Evolutionary conservation across 805 yeast species (phyloP), one percentile per base, ranked within the genome.

Genomic region (Wickerhamomyces subpelliculosus): DNA sequence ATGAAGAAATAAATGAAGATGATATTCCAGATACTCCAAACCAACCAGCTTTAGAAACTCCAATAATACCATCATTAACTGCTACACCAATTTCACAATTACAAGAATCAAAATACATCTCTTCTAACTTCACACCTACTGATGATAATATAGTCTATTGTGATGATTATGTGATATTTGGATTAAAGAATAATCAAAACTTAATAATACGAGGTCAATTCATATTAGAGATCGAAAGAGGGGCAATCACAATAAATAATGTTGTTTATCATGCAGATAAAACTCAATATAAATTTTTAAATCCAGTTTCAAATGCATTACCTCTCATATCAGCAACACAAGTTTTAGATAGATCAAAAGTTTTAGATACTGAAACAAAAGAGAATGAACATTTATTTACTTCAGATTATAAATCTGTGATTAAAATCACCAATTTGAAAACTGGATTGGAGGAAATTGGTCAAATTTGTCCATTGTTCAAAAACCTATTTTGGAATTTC

Each of bases 161-260:
- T 8, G 55, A 56, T 4, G 49, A 57, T 6, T 52, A 58, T 34
- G 59, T 65, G 1, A 52, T 58, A 5, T 34, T 75, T 30, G 79
- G 75, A 0, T 58, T 77, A 25, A 67, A 64, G 37, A 44, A 54
- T 2, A 54, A 57, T 21, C 75, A 76, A 40, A 61, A 51, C 36
- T 41, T 77, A 3, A 46, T 73, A 28, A 38, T 77, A 1, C 58
- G 61, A 38, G 83, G 84, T 1, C 75, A 68, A 41, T 75, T 64
- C 44, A 47, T 33, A 4, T 35, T 77, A 19, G 50, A 51, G 4
- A 57, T 77, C 0, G 68, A 65, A 42, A 52, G 70, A 36, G 84
- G 84, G 14, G 68, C 72, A 0, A 50, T 73, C 1, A 43, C 55
- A 4, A 42, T 76, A 1, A 76, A 78, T 44, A 62, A 68, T 46